Percentiles rank a stretch among this genome's conserved stretches.
phyloP scores from a whole-genome alignment of 2,329 filamentous ascomycete species.

The Arthroderma uncinatum region DNA sequence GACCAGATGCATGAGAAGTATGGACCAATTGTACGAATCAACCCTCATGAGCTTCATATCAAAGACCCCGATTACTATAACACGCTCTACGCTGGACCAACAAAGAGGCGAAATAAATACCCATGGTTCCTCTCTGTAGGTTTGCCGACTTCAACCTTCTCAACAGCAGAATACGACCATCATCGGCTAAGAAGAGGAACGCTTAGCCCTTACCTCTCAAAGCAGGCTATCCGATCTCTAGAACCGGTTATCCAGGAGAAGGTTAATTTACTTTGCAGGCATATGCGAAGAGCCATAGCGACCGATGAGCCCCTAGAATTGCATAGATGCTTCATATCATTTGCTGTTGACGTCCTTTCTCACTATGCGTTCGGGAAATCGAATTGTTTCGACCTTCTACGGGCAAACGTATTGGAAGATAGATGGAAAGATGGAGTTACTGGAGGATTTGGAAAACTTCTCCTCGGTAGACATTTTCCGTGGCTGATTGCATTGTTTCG shows the following conservation, averaged over 20 bases:
- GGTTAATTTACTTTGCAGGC: conserved; percentile 12
- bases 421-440: conserved; percentile 1
- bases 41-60: conserved; percentile 17
- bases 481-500: neutral
- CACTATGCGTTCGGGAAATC: neutral
- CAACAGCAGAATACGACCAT: conserved; percentile 17
- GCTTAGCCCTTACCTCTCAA: conserved; percentile 19
- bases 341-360: conserved; percentile 1
- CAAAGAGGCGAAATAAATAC: conserved; percentile 15
- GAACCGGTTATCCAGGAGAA: conserved; percentile 14
- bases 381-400: neutral
- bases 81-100: conserved; percentile 12
- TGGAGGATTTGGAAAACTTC: neutral
- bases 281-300: neutral
- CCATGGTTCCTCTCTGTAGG: conserved; percentile 15
- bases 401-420: neutral
- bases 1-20: conserved; percentile 16
- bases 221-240: conserved; percentile 12
- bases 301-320: neutral
- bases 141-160: conserved; percentile 20
- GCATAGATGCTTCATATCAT: neutral
- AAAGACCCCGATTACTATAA: conserved; percentile 15
- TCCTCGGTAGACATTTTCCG: neutral
- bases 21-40: conserved; percentile 17
- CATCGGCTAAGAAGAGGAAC: conserved; percentile 18